phyloP scores from a whole-genome alignment of 1,284 basidiomycete species.

The Boletellus deceptivus region DNA sequence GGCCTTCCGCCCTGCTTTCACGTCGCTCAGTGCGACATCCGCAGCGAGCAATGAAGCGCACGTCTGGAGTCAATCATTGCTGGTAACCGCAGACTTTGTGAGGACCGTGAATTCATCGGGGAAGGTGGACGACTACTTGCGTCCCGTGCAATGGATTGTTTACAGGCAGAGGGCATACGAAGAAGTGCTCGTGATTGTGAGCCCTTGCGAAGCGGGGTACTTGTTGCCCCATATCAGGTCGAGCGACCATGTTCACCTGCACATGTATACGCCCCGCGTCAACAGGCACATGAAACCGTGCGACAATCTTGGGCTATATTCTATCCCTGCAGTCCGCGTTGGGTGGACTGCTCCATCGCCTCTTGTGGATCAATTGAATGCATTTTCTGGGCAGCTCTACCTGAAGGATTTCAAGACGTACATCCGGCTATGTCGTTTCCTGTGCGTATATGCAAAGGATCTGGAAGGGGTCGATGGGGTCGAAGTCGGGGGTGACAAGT shows the following conservation, averaged over 20 bases:
- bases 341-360: no score
- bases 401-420: not conserved
- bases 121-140: not conserved
- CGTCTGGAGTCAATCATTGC: not conserved
- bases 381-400: not conserved
- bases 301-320: slow-evolving; percentile 38
- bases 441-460: not conserved
- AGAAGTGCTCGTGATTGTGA: slow-evolving; percentile 35
- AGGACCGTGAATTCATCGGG: not conserved
- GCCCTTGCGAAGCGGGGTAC: slow-evolving; percentile 43
- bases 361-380: not conserved
- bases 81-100: not conserved
- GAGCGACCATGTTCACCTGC: slow-evolving; percentile 36
- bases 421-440: not conserved
- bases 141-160: slow-evolving; percentile 39
- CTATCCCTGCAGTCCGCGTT: not conserved
- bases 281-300: slow-evolving; percentile 33
- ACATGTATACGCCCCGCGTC: slow-evolving; percentile 41
- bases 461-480: not conserved
- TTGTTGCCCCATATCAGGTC: slow-evolving; percentile 38
- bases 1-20: not conserved
- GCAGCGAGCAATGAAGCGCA: not conserved
- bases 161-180: slow-evolving; percentile 12
- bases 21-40: not conserved
- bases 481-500: not conserved